Evolutionary conservation across 2,329 filamentous ascomycete genomes (phyloP).

Genomic region (Nemania sp.): DNA sequence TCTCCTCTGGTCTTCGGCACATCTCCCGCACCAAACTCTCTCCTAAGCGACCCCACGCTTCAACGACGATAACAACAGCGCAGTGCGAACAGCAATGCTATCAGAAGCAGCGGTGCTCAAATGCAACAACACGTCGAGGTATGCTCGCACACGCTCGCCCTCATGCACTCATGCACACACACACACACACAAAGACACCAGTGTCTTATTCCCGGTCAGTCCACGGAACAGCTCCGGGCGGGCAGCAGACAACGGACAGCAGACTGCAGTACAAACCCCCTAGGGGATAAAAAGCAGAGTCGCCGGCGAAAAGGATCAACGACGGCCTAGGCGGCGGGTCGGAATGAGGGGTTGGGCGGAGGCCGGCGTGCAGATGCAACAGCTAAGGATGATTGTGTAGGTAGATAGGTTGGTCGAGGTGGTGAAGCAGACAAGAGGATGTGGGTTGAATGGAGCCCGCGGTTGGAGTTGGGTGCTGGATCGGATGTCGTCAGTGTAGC

Average conservation of each 20-base stretch:
- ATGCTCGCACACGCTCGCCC: background rate
- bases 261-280: no score
- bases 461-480: constrained; percentile 13
- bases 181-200: constrained; percentile 22
- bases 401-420: constrained; percentile 11
- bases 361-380: constrained; percentile 12
- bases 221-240: background rate
- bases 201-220: background rate
- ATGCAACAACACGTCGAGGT: background rate
- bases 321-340: constrained; percentile 1
- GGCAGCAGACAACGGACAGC: constrained; percentile 1
- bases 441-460: constrained; percentile 22
- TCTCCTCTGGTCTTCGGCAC: constrained; percentile 21
- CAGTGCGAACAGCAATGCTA: background rate
- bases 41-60: constrained; percentile 14
- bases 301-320: background rate
- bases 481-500: constrained; percentile 24
- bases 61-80: constrained; percentile 4
- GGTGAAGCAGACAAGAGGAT: constrained; percentile 15
- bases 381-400: constrained; percentile 13
- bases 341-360: constrained; percentile 13
- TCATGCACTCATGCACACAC: constrained; percentile 4
- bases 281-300: constrained; percentile 3
- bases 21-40: constrained; percentile 18
- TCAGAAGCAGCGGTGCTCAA: background rate